Evolutionary conservation across 208 protist species (phyloP), one percentile per base, ranked within the genome.

Genomic region (Leptomonas pyrrhocoris): DNA sequence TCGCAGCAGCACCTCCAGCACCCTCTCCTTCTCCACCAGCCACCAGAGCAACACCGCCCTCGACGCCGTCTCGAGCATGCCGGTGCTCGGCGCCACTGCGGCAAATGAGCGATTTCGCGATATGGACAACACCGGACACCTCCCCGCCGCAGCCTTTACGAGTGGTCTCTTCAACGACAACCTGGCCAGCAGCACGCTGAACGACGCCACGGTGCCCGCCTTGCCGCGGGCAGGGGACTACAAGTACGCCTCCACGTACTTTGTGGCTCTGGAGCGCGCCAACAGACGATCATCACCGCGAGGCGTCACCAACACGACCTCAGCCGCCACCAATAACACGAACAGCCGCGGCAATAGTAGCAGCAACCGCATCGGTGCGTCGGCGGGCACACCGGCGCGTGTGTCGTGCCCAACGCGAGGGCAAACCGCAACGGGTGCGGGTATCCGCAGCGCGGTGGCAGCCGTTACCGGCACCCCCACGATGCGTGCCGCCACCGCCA

Each of bases 211-310:
- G 36, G 45, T 15, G 54, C 51, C 18, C 12, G 36, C 21, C 30
- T 11, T 57, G 23, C 61, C 54, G 38, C 31, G 62, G 9, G 62
- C 27, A 13, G 45, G 55, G 36, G 65, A 65, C 46, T 65, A 53
- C 55, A 73, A 64, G 48, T 64, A 65, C 60, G 57, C 53, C 31
- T 72, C 74, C 0, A 65, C 69, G 8, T 74, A 74, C 69, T 74
- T 74, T 21, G 40, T 74, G 30, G 69, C 69, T 25, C 25, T 74
- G 36, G 69, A 74, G 45, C 28, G 46, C 36, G 60, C 42, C 23
- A 60, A 48, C 18, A 21, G 50, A 2, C 57, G 51, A 31, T 27
- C 38, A 18, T 46, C 48, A 13, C 46, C 30, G 30, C 31, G 27
- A 34, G 42, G 12, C 11, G 50, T 19, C 43, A 23, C 13, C 2